phyloP scores from a whole-genome alignment of 2,329 filamentous ascomycete species.

The Samsoniella hepiali region DNA sequence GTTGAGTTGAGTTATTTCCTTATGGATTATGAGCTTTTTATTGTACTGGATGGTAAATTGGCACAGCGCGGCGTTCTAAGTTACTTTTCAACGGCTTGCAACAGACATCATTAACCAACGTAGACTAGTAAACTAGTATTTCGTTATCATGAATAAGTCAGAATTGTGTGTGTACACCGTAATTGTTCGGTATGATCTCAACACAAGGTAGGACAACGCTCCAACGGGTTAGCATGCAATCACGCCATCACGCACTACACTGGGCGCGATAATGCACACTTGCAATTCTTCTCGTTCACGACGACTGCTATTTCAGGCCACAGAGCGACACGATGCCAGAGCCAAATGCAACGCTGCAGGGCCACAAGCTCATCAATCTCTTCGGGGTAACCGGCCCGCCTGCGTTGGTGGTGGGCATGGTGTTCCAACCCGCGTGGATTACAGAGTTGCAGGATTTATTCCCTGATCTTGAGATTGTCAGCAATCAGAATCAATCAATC shows the following conservation, averaged over 20 bases:
- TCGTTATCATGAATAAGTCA: too few species aligned
- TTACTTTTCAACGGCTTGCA: too few species aligned
- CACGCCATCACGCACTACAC: not conserved
- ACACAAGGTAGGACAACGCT: not conserved
- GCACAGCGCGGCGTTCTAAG: too few species aligned
- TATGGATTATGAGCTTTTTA: not conserved
- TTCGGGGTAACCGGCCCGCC: not conserved
- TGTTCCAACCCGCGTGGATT: not conserved
- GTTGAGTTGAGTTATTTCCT: not conserved
- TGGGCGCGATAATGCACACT: not conserved
- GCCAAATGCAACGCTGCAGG: not conserved
- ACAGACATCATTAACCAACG: too few species aligned
- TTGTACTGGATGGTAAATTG: too few species aligned
- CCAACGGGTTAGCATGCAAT: not conserved
- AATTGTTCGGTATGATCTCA: too few species aligned
- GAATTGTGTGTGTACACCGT: too few species aligned
- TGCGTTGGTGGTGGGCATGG: not conserved
- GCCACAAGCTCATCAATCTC: not conserved
- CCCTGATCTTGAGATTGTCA: constrained; percentile 1
- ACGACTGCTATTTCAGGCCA: not conserved
- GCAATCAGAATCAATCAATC: too few species aligned
- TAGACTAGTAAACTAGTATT: too few species aligned
- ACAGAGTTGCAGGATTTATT: not conserved
- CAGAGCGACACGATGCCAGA: not conserved
- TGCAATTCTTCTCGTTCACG: not conserved